Percentiles rank a stretch among this genome's conserved stretches.
These are phyloP conservation scores for Amanita fuliginea DNA, from an alignment of 768 basidiomycete genomes.

Conservation along the genomic window DNA sequence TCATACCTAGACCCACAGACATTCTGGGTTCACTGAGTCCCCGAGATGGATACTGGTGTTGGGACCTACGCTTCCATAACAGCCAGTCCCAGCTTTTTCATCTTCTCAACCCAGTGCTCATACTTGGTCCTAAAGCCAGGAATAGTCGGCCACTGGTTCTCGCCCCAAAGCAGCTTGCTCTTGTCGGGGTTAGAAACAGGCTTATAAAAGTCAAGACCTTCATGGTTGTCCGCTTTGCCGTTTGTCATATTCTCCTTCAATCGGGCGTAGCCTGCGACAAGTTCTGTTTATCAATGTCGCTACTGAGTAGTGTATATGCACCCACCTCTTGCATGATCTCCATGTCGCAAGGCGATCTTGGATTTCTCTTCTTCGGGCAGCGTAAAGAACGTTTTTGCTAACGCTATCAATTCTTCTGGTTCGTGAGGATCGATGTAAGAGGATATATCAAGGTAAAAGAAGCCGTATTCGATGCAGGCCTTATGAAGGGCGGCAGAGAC, in stretches of 20 bases:
- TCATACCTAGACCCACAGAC: constrained; percentile 72
- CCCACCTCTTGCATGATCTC: constrained; percentile 71
- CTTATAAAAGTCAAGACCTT: constrained; percentile 75
- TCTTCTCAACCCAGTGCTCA: constrained; percentile 72
- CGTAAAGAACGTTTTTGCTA: constrained; percentile 66
- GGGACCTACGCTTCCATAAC: constrained; percentile 78
- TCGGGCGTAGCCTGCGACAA: constrained; percentile 56
- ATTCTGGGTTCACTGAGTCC: constrained; percentile 38
- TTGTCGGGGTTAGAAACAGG: constrained; percentile 64
- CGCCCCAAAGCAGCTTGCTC: constrained; percentile 64
- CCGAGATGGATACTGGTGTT: not conserved
- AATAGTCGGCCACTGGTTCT: constrained; percentile 74
- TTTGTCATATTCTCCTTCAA: constrained; percentile 82
- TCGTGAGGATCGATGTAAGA: constrained; percentile 44
- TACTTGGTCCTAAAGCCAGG: constrained; percentile 53
- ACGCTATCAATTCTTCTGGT: constrained; percentile 48
- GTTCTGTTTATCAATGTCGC: not conserved
- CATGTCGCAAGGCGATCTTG: constrained; percentile 48
- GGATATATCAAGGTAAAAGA: constrained; percentile 79
- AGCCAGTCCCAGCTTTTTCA: constrained; percentile 70
- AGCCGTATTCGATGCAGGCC: constrained; percentile 73
- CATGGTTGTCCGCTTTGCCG: constrained; percentile 77
- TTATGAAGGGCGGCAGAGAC: constrained; percentile 51
- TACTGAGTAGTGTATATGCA: not conserved
- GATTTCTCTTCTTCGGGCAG: constrained; percentile 74